phyloP scores from a whole-genome alignment of 257 asterid genomes.

The Salvia splendens region DNA sequence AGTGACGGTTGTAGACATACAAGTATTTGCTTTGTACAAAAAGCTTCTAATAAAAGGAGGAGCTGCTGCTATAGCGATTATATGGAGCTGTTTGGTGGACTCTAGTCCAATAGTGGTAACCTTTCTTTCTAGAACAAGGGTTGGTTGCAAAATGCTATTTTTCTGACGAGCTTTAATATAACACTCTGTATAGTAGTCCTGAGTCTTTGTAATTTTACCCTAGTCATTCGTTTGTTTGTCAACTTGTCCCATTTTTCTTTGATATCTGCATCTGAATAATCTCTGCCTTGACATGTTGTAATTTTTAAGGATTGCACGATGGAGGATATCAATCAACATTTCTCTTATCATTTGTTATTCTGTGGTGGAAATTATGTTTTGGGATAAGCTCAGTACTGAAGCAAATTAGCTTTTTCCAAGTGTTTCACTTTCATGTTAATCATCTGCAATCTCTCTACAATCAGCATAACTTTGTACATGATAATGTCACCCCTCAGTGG shows the following conservation, averaged over 20 bases:
- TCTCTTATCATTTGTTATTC: too few relatives aligned
- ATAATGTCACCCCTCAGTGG: background rate
- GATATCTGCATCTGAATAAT: too few relatives aligned
- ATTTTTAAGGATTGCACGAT: too few relatives aligned
- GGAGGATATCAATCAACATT: too few relatives aligned
- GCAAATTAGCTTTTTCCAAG: background rate
- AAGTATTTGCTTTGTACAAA: background rate
- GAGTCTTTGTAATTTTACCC: background rate
- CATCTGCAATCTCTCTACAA: constrained; percentile 25
- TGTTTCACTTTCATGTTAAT: background rate
- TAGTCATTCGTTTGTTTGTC: background rate
- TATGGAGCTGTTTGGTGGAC: constrained; percentile 2
- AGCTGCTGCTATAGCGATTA: constrained; percentile 27
- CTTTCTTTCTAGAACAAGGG: constrained; percentile 23
- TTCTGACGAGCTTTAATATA: constrained; percentile 3
- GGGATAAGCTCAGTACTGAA: background rate
- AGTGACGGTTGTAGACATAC: too few relatives aligned
- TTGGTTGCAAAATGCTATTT: constrained; percentile 26
- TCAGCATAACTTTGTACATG: constrained; percentile 27
- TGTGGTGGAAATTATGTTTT: too few relatives aligned
- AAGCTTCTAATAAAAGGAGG: constrained; percentile 26
- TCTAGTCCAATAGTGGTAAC: background rate
- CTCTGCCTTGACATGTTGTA: too few relatives aligned
- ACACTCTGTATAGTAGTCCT: constrained; percentile 29
- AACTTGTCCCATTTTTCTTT: too few relatives aligned